These are phyloP conservation scores for Aspergillus costaricaensis DNA, from an alignment of 2,329 filamentous ascomycete genomes.

Conservation along the genomic window DNA sequence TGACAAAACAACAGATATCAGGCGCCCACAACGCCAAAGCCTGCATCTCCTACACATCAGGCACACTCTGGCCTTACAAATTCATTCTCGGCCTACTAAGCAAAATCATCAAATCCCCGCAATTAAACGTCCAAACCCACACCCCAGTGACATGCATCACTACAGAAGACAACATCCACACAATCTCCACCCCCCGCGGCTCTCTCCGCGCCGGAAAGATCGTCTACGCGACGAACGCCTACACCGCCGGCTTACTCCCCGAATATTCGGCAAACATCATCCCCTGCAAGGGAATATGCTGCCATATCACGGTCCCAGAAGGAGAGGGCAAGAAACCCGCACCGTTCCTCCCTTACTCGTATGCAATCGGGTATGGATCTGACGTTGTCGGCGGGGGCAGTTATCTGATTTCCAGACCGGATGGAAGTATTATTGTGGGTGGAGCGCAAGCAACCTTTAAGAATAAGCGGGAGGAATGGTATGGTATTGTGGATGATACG, in stretches of 20 bases:
- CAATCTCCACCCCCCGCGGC: slow-evolving; percentile 63
- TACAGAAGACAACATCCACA: slow-evolving; percentile 46
- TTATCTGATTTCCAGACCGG: slow-evolving; percentile 64
- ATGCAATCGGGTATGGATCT: slow-evolving; percentile 57
- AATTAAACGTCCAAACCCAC: slow-evolving; percentile 56
- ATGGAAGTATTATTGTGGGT: slow-evolving; percentile 62
- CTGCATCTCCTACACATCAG: slow-evolving; percentile 40
- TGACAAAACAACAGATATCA: slow-evolving; percentile 29
- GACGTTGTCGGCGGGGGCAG: slow-evolving; percentile 50
- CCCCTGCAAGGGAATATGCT: slow-evolving; percentile 66
- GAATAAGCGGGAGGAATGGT: slow-evolving; percentile 44
- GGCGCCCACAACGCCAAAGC: slow-evolving; percentile 45
- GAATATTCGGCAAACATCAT: slow-evolving; percentile 71
- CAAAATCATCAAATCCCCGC: slow-evolving; percentile 53
- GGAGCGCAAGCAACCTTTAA: slow-evolving; percentile 56
- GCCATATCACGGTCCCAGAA: slow-evolving; percentile 35
- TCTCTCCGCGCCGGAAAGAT: slow-evolving; percentile 64
- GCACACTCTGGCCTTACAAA: slow-evolving; percentile 68
- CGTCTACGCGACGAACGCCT: slow-evolving; percentile 80
- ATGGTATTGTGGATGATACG: slow-evolving; percentile 49
- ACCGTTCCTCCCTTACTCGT: slow-evolving; percentile 51
- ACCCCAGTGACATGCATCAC: slow-evolving; percentile 47
- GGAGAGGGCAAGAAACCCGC: slow-evolving; percentile 20
- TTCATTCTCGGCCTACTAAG: slow-evolving; percentile 70
- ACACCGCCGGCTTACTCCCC: slow-evolving; percentile 75